Percentiles rank a stretch among this genome's conserved stretches.
Evolutionary conservation across 768 basidiomycete species (phyloP).

Genomic region (Scleroderma citrinum): DNA sequence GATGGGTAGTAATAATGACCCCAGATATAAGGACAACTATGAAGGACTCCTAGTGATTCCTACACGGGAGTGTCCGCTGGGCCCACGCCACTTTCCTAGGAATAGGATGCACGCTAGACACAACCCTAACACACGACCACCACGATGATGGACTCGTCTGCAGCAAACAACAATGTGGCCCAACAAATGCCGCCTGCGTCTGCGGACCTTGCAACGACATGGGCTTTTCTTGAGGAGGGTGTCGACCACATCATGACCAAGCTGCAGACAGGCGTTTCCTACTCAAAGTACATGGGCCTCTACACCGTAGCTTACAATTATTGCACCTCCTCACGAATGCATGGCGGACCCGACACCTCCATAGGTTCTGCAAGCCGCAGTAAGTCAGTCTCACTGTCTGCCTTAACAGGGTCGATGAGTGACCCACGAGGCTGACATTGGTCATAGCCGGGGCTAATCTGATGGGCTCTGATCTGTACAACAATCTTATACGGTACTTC

Average conservation of each 20-base stretch:
- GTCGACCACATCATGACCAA: constrained; percentile 93
- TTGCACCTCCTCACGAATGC: constrained; percentile 86
- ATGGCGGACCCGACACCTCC: constrained; percentile 35
- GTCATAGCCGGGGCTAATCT: constrained; percentile 81
- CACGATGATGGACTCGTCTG: constrained; percentile 30
- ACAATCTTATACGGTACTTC: constrained; percentile 90
- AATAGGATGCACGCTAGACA: background rate
- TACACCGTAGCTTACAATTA: constrained; percentile 98
- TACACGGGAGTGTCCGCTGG: no score
- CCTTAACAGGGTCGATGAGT: background rate
- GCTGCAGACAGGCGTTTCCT: constrained; percentile 82
- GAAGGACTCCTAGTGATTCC: no score
- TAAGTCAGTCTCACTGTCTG: constrained; percentile 32
- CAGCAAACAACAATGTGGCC: constrained; percentile 23
- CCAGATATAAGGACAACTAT: no score
- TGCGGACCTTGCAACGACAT: constrained; percentile 78
- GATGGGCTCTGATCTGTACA: constrained; percentile 97
- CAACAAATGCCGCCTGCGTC: constrained; percentile 57
- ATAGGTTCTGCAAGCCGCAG: constrained; percentile 44
- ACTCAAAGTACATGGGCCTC: constrained; percentile 80
- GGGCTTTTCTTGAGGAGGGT: constrained; percentile 79
- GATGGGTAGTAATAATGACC: no score
- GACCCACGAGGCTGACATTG: constrained; percentile 11
- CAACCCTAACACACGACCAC: constrained; percentile 20
- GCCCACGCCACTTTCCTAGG: background rate